Conservation (phyloP, 257 asterid species). For the Lithospermum erythrorhizon region DNA sequence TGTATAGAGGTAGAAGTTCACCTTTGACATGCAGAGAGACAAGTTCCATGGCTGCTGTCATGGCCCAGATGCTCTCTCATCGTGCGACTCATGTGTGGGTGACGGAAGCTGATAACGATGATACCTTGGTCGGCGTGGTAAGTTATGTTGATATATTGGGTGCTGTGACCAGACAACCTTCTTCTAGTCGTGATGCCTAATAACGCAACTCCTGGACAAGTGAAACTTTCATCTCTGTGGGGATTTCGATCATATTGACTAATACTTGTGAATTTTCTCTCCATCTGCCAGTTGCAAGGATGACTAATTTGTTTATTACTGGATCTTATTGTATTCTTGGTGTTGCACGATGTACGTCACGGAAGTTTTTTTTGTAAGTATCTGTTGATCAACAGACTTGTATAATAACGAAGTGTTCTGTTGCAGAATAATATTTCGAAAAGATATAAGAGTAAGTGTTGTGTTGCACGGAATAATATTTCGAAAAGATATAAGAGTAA, state of each 20-base stretch:
- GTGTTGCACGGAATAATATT: too few relatives aligned
- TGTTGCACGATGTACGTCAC: neutral
- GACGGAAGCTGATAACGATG: slow-evolving; percentile 69
- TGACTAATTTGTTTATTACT: neutral
- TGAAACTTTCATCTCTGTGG: neutral
- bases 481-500: too few relatives aligned
- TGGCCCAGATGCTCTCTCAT: slow-evolving; percentile 98
- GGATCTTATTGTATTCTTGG: neutral
- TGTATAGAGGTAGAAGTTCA: slow-evolving; percentile 88
- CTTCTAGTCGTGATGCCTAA: slow-evolving; percentile 32
- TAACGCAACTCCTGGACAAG: neutral
- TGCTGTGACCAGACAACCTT: slow-evolving; percentile 65
- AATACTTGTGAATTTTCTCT: too few relatives aligned
- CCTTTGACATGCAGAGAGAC: slow-evolving; percentile 79
- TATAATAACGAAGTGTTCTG: too few relatives aligned
- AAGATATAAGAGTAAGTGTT: too few relatives aligned
- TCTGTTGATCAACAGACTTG: too few relatives aligned
- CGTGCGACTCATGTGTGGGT: slow-evolving; percentile 96
- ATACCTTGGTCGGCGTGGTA: slow-evolving; percentile 67
- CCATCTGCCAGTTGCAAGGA: neutral
- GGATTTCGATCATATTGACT: neutral
- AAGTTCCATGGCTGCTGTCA: slow-evolving; percentile 84
- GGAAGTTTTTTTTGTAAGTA: too few relatives aligned
- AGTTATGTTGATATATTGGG: slow-evolving; percentile 80
- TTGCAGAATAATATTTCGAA: too few relatives aligned